phyloP scores from a whole-genome alignment of 2,329 filamentous ascomycete species.

The Allantophomopsis cytisporea region DNA sequence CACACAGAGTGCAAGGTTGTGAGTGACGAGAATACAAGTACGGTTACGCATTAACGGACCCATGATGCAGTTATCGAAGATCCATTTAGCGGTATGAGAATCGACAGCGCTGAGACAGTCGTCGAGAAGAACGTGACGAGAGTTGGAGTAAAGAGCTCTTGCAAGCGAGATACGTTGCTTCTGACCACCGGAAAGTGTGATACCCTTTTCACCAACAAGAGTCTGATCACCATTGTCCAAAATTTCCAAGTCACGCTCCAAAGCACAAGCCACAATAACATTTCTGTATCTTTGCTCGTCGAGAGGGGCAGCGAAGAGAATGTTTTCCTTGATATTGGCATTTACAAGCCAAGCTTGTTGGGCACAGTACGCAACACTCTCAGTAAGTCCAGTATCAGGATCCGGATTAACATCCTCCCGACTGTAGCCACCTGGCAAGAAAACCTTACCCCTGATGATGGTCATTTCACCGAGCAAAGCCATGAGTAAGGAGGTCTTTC shows the following conservation, averaged over 20 bases:
- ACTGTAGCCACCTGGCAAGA: constrained; percentile 64
- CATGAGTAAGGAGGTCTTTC: constrained; percentile 94
- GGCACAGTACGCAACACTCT: constrained; percentile 91
- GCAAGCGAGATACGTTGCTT: constrained; percentile 95
- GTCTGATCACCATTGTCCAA: constrained; percentile 88
- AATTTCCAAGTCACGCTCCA: constrained; percentile 85
- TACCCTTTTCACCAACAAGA: constrained; percentile 91
- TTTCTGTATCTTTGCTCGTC: constrained; percentile 75
- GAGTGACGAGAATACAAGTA: constrained; percentile 90
- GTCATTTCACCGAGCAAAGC: constrained; percentile 95
- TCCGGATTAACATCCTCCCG: constrained; percentile 75
- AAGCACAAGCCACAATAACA: constrained; percentile 80
- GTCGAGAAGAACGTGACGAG: constrained; percentile 79
- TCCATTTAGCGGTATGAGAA: constrained; percentile 95
- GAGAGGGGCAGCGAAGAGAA: constrained; percentile 72
- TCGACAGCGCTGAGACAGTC: constrained; percentile 95
- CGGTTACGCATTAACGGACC: constrained; percentile 79
- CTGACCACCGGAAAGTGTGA: constrained; percentile 90
- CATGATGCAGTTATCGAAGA: constrained; percentile 84
- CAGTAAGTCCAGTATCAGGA: constrained; percentile 72
- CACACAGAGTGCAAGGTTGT: constrained; percentile 82
- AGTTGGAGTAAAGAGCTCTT: constrained; percentile 93
- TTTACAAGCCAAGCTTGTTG: constrained; percentile 97
- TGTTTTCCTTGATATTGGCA: constrained; percentile 90
- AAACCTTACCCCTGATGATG: constrained; percentile 64